phyloP scores from a whole-genome alignment of 73 alveolate genomes.

The Symbiodinium pilosum region DNA sequence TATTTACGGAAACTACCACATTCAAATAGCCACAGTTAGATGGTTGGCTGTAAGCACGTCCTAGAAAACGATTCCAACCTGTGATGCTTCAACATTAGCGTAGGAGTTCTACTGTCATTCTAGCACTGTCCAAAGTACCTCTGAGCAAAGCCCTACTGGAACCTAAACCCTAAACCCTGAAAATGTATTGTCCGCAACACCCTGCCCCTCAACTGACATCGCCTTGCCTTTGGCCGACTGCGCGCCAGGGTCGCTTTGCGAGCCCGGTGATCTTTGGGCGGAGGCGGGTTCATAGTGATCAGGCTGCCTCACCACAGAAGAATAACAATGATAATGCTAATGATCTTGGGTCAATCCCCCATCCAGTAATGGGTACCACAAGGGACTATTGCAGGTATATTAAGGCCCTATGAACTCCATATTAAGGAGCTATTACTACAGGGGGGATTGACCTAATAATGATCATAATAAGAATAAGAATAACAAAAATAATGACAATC shows the following conservation, averaged over 20 bases:
- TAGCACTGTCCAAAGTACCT: no score
- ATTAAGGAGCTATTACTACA: no score
- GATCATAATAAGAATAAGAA: no score
- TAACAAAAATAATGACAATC: no score
- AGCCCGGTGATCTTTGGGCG: background rate
- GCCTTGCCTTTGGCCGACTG: background rate
- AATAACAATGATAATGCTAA: background rate
- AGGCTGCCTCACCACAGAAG: background rate
- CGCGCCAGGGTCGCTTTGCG: background rate
- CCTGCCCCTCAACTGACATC: background rate
- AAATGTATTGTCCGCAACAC: background rate
- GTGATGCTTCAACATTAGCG: background rate
- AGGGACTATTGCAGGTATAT: no score
- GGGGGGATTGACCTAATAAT: no score
- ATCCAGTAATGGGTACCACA: no score
- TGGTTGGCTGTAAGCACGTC: background rate
- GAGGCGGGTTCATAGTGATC: background rate
- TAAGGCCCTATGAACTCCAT: no score
- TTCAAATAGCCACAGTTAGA: no score
- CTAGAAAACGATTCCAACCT: background rate
- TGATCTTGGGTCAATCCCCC: background rate
- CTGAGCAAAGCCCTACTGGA: no score
- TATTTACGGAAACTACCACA: no score
- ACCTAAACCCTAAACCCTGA: background rate
- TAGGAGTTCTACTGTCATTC: background rate